Base-by-base conservation (phyloP, 139 green algal species). In the Volvox africanus region DNA sequence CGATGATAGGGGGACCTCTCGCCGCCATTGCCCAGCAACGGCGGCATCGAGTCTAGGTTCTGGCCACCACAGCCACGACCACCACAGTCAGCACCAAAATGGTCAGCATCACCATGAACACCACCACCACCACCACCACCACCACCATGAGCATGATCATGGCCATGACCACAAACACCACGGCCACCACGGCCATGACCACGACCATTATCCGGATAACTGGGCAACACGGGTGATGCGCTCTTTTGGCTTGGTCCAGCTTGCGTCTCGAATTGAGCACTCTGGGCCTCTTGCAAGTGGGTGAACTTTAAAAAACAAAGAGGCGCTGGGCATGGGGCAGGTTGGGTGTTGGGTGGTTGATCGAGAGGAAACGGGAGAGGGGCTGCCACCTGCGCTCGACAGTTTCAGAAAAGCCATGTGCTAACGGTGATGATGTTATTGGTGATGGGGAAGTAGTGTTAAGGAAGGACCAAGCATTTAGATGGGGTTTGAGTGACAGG, bases 211-310 rank as follows among this genome's bases (percentile, higher is more conserved):
- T 81, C 79, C 71, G 5, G 84, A 93, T 24, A 95, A 94, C 87
- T 86, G 87, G 26, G 44, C 94, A 9, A 85, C 92, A 24, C 82
- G 93, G 18, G 24, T 82, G 3, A 91, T 97, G 28, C 65, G 16
- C 13, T 30, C 76, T 24, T 36, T 85, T 2, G 92, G 95, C 19
- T 50, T 97, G 9, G 82, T 94, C 21, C 32, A 55, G 20, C 68
- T 96, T 6, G 81, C 91, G 1, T 84, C 94, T 18, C 82, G 79
- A 61, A 91, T 97, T 19, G 92, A 95, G 79, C 90, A 93, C 88
- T 88, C 65, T 55, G 76, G 67, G 16, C 26, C 92, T 82, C 81
- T 94, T 77, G 5, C 75, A 90, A 11, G 93, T 86, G 20, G 22
- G 83, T 73, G 24, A 55, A 55, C 44, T 55, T 14, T 55, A 5